phyloP scores from a whole-genome alignment of 257 asterid species.

The Solanum tarijense region DNA sequence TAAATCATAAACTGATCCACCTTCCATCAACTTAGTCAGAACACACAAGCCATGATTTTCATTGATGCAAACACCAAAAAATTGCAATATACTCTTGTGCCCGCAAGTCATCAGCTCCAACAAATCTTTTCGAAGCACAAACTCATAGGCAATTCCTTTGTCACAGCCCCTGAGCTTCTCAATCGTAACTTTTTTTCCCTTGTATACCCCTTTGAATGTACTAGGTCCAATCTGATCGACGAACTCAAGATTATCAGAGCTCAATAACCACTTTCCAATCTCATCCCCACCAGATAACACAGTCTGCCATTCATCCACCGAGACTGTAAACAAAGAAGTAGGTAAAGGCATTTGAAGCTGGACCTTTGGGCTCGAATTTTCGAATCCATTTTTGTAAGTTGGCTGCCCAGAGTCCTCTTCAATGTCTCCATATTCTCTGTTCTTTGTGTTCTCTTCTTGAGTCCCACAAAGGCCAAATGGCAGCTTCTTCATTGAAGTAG shows the following conservation, averaged over 20 bases:
- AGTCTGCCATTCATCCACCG: slow-evolving; percentile 97
- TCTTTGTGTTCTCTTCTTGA: slow-evolving; percentile 67
- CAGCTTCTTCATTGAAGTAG: slow-evolving; percentile 51
- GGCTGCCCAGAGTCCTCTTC: slow-evolving; percentile 64
- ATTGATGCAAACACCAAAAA: slow-evolving; percentile 69
- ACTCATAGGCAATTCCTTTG: slow-evolving; percentile 79
- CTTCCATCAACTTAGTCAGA: slow-evolving; percentile 84
- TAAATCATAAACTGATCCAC: slow-evolving; percentile 74
- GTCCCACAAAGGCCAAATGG: slow-evolving; percentile 93
- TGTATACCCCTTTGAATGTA: slow-evolving; percentile 66
- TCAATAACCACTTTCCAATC: slow-evolving; percentile 70
- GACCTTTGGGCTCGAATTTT: slow-evolving; percentile 33
- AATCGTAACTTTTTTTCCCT: slow-evolving; percentile 64
- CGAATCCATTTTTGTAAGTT: slow-evolving; percentile 46
- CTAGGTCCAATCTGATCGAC: slow-evolving; percentile 60
- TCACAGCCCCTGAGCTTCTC: slow-evolving; percentile 97
- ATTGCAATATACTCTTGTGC: slow-evolving; percentile 69
- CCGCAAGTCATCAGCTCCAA: slow-evolving; percentile 93
- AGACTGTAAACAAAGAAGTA: slow-evolving; percentile 43
- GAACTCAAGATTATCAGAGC: slow-evolving; percentile 53
- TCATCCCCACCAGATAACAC: slow-evolving; percentile 57
- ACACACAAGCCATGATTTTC: slow-evolving; percentile 83
- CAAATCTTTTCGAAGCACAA: slow-evolving; percentile 64
- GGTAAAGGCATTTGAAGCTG: slow-evolving; percentile 62
- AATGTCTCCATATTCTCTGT: slow-evolving; percentile 55